Evolutionary conservation across 2,329 filamentous ascomycete genomes (phyloP).

Genomic region (Colletotrichum sp.): DNA sequence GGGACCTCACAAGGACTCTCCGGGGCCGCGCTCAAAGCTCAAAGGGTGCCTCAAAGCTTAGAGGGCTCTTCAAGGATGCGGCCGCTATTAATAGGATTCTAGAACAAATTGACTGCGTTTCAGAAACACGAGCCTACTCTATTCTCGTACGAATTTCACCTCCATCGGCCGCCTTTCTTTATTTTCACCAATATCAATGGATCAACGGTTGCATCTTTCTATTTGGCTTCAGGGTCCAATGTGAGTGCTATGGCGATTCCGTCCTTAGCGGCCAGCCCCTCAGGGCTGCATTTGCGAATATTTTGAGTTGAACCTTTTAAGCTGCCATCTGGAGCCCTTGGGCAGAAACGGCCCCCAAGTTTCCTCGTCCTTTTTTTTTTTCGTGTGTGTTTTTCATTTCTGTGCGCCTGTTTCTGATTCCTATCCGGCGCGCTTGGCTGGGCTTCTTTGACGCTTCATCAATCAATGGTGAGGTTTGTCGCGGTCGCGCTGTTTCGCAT

Average conservation of each 20-base stretch:
- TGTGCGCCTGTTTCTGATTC: not conserved
- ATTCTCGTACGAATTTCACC: conserved; percentile 8
- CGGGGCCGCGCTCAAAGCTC: not conserved
- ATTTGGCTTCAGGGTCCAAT: not conserved
- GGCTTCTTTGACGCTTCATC: not conserved
- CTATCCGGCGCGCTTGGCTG: not conserved
- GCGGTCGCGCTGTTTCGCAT: not conserved
- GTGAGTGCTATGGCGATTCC: not conserved
- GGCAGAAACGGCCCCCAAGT: conserved; percentile 10
- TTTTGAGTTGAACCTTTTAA: not conserved
- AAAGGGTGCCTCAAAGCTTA: not conserved
- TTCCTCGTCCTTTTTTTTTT: not conserved
- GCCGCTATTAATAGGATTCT: conserved; percentile 21
- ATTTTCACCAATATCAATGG: not conserved
- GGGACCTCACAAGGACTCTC: not conserved
- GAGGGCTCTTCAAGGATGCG: conserved; percentile 2
- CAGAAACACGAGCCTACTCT: conserved; percentile 17
- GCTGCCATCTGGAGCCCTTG: not conserved
- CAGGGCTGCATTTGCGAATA: not conserved
- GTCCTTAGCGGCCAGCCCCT: not conserved
- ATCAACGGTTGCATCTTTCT: not conserved
- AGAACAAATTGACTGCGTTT: conserved; percentile 19
- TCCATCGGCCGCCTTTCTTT: not conserved
- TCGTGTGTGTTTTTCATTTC: not conserved
- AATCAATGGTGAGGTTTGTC: not conserved